A percentile compares a stretch with the other conserved stretches of the same genome.
These are phyloP conservation scores for Trypanosoma lewisi DNA, from an alignment of 208 protist genomes.

Conservation along the genomic window DNA sequence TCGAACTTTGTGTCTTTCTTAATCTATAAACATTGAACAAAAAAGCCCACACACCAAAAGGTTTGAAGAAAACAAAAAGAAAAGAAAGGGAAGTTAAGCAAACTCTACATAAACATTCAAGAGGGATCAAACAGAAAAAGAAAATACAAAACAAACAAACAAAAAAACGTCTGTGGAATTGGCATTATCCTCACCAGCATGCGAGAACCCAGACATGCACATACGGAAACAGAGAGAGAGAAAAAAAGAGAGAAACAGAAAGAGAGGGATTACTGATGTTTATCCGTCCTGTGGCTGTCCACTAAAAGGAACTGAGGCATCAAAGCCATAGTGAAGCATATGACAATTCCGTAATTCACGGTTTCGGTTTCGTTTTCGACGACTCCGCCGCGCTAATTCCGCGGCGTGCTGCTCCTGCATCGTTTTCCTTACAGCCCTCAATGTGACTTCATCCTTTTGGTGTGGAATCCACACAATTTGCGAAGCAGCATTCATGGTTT, in stretches of 20 bases:
- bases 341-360: conserved; percentile 69
- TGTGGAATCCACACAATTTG: conserved; percentile 32
- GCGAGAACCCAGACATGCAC: background rate
- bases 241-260: conserved; percentile 2
- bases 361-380: conserved; percentile 17
- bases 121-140: background rate
- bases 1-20: background rate
- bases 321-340: conserved; percentile 78
- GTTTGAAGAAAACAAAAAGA: conserved; percentile 9
- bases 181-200: background rate
- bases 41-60: background rate
- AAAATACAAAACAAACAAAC: conserved; percentile 3
- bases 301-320: conserved; percentile 66
- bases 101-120: background rate
- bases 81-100: background rate
- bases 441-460: conserved; percentile 14
- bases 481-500: conserved; percentile 39
- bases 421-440: conserved; percentile 8
- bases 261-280: too few species aligned
- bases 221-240: background rate
- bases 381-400: conserved; percentile 10
- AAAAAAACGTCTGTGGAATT: background rate
- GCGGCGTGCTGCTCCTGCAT: conserved; percentile 11
- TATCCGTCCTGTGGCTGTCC: background rate
- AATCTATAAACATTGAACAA: background rate